Evolutionary conservation across 2,329 filamentous ascomycete genomes (phyloP).

Genomic region (Sporothrix brasiliensis): DNA sequence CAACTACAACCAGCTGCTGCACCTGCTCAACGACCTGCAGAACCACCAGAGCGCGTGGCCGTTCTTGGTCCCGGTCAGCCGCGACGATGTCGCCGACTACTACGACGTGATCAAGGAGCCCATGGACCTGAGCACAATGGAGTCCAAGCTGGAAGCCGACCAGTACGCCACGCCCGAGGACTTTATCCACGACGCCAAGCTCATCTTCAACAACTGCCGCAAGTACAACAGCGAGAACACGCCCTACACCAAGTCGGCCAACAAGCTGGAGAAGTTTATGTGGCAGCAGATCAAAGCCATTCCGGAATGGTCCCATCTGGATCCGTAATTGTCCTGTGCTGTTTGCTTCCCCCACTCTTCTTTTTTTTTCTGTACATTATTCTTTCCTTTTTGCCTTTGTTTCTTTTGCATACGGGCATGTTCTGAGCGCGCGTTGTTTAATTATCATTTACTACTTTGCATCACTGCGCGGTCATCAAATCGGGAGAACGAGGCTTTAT

Average conservation of each 20-base stretch:
- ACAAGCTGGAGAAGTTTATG: constrained; percentile 92
- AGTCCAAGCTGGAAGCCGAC: constrained; percentile 90
- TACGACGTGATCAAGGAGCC: constrained; percentile 98
- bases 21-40: constrained; percentile 91
- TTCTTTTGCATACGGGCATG: neutral
- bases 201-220: constrained; percentile 93
- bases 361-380: neutral
- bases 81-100: constrained; percentile 97
- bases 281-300: constrained; percentile 89
- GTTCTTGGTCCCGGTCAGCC: constrained; percentile 89
- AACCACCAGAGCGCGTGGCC: constrained; percentile 94
- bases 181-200: constrained; percentile 82
- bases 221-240: constrained; percentile 96
- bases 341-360: neutral
- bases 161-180: constrained; percentile 90
- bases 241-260: constrained; percentile 91
- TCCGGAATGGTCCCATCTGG: constrained; percentile 81
- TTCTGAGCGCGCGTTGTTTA: constrained; percentile 7
- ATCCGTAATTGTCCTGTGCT: constrained; percentile 45
- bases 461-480: constrained; percentile 7
- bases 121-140: constrained; percentile 97
- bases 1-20: constrained; percentile 91
- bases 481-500: neutral
- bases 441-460: constrained; percentile 6
- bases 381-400: neutral